These are phyloP conservation scores for Aspergillus quadrilineatus DNA, from an alignment of 2,329 filamentous ascomycete genomes.

Conservation along the genomic window DNA sequence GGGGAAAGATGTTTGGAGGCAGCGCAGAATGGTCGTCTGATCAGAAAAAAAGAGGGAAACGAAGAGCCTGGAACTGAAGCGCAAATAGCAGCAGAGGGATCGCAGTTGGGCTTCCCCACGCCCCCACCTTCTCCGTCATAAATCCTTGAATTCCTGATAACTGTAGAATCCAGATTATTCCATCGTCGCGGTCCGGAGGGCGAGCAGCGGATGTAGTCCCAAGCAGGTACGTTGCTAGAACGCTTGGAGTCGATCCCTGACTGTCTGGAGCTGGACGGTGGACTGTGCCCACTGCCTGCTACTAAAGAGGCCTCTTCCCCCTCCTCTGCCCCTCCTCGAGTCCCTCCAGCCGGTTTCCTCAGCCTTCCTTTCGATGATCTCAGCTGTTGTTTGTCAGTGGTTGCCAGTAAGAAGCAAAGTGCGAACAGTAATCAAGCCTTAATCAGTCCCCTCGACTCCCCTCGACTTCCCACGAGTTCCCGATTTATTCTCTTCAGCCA, in stretches of 20 bases:
- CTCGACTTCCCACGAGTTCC: neutral
- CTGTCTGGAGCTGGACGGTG: neutral
- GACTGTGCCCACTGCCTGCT: neutral
- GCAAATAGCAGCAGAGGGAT: conserved; percentile 9
- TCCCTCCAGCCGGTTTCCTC: conserved; percentile 9
- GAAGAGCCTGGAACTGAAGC: conserved; percentile 12
- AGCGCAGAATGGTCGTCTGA: conserved; percentile 23
- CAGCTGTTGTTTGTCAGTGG: conserved; percentile 7
- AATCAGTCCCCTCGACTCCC: neutral
- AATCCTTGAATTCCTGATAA: conserved; percentile 8
- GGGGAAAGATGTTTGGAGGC: conserved; percentile 14
- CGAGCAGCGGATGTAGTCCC: neutral
- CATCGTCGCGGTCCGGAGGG: neutral
- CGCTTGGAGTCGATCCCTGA: conserved; percentile 1
- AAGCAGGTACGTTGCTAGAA: neutral
- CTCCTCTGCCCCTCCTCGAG: neutral
- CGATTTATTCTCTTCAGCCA: neutral
- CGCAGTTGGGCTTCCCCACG: conserved; percentile 22
- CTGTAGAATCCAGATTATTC: conserved; percentile 2
- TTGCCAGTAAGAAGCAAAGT: conserved; percentile 6
- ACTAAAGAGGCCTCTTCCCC: conserved; percentile 3
- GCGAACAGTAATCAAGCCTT: conserved; percentile 10
- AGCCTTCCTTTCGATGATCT: conserved; percentile 8
- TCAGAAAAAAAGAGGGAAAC: conserved; percentile 24
- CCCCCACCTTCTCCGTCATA: conserved; percentile 30